A percentile compares a stretch with the other conserved stretches of the same genome.
Evolutionary conservation across 2,329 filamentous ascomycete species (phyloP).

Genomic region (Stagonosporopsis chrysanthemi): DNA sequence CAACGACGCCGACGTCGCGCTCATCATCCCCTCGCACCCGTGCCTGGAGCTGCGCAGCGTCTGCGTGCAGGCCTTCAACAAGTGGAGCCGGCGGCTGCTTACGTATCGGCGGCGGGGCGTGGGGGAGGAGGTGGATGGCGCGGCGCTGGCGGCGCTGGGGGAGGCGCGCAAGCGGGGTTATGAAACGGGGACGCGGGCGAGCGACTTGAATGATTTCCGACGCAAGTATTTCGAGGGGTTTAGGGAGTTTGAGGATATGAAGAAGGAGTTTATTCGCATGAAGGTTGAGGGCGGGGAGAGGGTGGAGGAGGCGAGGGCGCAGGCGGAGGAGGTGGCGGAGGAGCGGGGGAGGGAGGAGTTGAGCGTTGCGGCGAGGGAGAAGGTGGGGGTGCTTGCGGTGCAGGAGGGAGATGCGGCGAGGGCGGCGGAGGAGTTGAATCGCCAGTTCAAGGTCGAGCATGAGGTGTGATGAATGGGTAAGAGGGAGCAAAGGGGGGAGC

Average conservation of each 20-base stretch:
- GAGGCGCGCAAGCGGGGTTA: constrained; percentile 25
- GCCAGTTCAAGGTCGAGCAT: not conserved
- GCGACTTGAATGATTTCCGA: constrained; percentile 73
- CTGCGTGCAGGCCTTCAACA: constrained; percentile 88
- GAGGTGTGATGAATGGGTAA: not conserved
- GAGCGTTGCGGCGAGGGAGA: not conserved
- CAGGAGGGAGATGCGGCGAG: not conserved
- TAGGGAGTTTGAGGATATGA: constrained; percentile 43
- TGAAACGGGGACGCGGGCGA: constrained; percentile 60
- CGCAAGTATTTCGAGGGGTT: constrained; percentile 60
- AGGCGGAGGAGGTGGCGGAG: not conserved
- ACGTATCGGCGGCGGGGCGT: constrained; percentile 80
- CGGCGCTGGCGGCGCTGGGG: constrained; percentile 5
- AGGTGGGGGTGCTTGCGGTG: not conserved
- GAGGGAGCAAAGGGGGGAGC: not conserved
- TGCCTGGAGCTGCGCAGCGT: constrained; percentile 75
- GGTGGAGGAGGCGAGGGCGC: not conserved
- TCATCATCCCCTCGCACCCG: constrained; percentile 78
- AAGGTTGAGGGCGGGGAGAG: constrained; percentile 16
- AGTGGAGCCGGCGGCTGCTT: constrained; percentile 89
- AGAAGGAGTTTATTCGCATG: constrained; percentile 39
- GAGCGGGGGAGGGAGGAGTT: not conserved
- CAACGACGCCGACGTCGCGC: constrained; percentile 66
- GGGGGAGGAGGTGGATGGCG: constrained; percentile 32
- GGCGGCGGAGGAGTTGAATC: constrained; percentile 3